Percentiles rank a stretch among this genome's conserved stretches.
phyloP scores from a whole-genome alignment of 805 yeast species.

The Candida ficus region DNA sequence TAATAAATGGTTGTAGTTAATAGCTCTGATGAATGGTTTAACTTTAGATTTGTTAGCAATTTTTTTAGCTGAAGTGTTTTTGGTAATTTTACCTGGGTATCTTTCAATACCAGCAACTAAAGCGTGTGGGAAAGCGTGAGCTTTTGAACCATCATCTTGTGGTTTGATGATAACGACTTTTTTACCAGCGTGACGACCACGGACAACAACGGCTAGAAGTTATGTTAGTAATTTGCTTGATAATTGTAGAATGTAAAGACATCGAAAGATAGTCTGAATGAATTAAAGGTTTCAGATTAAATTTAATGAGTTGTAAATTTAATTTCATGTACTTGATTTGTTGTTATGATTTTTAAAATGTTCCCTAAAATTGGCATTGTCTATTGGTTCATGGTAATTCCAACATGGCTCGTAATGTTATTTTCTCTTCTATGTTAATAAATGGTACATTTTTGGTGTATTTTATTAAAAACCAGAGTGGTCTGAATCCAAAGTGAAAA shows the following conservation, averaged over 20 bases:
- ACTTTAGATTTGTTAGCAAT: slow-evolving; percentile 95
- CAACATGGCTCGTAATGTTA: too few relatives aligned
- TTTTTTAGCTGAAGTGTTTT: slow-evolving; percentile 92
- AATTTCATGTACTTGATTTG: too few relatives aligned
- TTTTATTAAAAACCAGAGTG: too few relatives aligned
- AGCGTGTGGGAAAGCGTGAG: slow-evolving; percentile 99
- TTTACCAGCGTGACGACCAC: slow-evolving; percentile 99
- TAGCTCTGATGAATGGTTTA: slow-evolving; percentile 98
- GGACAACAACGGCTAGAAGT: slow-evolving; percentile 77
- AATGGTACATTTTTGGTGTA: too few relatives aligned
- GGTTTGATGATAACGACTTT: slow-evolving; percentile 98
- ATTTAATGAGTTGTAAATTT: too few relatives aligned
- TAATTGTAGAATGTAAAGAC: too few relatives aligned
- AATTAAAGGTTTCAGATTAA: neutral
- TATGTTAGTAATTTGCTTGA: slow-evolving; percentile 8
- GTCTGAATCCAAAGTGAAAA: neutral
- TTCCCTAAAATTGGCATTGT: too few relatives aligned
- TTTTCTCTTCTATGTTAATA: too few relatives aligned
- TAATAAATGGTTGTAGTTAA: slow-evolving; percentile 99
- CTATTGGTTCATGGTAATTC: too few relatives aligned
- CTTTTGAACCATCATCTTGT: slow-evolving; percentile 97
- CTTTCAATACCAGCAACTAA: slow-evolving; percentile 99
- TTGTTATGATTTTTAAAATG: too few relatives aligned
- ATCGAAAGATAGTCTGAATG: neutral
- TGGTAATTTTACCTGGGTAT: slow-evolving; percentile 95